Evolutionary conservation across 1,284 basidiomycete genomes (phyloP).

Genomic region (Apiotrichum gracile): DNA sequence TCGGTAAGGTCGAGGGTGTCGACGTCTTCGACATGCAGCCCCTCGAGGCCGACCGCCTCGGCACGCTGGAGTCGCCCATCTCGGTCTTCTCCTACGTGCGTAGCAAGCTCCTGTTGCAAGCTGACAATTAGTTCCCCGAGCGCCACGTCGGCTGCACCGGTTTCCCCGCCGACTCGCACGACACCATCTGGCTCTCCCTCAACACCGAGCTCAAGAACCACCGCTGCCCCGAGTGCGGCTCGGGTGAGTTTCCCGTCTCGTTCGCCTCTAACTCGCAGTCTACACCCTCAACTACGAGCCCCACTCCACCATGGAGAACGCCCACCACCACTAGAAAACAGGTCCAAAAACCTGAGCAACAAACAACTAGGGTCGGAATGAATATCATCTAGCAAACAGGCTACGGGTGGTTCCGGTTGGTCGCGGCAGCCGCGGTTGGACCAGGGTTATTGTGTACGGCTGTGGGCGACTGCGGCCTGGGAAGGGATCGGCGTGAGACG

Average conservation of each 20-base stretch:
- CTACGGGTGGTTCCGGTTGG: no score
- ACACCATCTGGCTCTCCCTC: slow-evolving; percentile 73
- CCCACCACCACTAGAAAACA: slow-evolving; percentile 34
- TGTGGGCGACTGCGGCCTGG: no score
- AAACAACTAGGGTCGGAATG: slow-evolving; percentile 18
- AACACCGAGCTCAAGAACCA: slow-evolving; percentile 57
- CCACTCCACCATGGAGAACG: slow-evolving; percentile 10
- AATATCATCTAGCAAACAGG: slow-evolving; percentile 18
- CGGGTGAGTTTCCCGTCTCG: slow-evolving; percentile 26
- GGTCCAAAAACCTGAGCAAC: slow-evolving; percentile 5
- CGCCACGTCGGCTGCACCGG: slow-evolving; percentile 89
- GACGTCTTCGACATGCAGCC: slow-evolving; percentile 88
- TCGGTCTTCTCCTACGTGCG: slow-evolving; percentile 80
- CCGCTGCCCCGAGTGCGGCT: slow-evolving; percentile 84
- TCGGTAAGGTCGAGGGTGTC: slow-evolving; percentile 80
- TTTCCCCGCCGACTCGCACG: slow-evolving; percentile 84
- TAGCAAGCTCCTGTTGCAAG: slow-evolving; percentile 17
- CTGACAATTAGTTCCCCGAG: slow-evolving; percentile 57
- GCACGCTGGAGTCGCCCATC: slow-evolving; percentile 83
- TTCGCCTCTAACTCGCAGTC: slow-evolving; percentile 22
- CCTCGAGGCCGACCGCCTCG: slow-evolving; percentile 76
- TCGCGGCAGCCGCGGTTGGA: neutral
- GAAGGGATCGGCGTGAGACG: no score
- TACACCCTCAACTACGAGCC: slow-evolving; percentile 47
- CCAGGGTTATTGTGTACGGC: no score